A percentile compares a stretch with the other conserved stretches of the same genome.
Evolutionary conservation across 2,329 filamentous ascomycete species (phyloP).

Genomic region (Kalaharituber pfeilii): DNA sequence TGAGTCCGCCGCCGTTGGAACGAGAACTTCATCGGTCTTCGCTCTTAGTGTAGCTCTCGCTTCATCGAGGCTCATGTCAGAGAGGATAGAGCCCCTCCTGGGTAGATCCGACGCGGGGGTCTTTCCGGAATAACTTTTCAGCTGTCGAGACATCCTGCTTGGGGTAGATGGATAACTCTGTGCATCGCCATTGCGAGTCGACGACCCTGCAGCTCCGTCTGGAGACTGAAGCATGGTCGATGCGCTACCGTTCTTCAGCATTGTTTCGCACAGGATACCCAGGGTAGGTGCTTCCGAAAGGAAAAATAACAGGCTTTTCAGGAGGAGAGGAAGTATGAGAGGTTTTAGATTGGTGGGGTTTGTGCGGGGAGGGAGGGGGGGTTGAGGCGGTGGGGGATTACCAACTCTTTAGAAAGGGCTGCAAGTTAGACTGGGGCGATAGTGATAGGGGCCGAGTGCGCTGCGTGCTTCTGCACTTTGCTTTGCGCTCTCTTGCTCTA

Average conservation of each 20-base stretch:
- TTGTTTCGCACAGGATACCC: background rate
- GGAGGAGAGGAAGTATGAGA: too few species aligned
- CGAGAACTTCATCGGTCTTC: constrained; percentile 9
- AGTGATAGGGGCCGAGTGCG: too few species aligned
- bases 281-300: background rate
- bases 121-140: background rate
- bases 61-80: constrained; percentile 7
- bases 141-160: background rate
- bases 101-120: background rate
- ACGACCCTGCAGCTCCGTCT: background rate
- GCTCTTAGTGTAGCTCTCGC: constrained; percentile 6
- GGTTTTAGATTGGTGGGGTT: too few species aligned
- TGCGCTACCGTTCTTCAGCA: background rate
- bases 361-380: background rate
- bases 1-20: constrained; percentile 10
- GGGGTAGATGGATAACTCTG: background rate
- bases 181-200: background rate
- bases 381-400: background rate
- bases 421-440: too few species aligned
- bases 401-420: background rate
- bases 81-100: background rate
- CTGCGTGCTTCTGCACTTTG: too few species aligned
- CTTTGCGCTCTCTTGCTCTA: too few species aligned
- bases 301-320: too few species aligned
- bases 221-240: constrained; percentile 1